phyloP scores from a whole-genome alignment of 2,329 filamentous ascomycete species.

The Sporothrix brunneoviolacea region DNA sequence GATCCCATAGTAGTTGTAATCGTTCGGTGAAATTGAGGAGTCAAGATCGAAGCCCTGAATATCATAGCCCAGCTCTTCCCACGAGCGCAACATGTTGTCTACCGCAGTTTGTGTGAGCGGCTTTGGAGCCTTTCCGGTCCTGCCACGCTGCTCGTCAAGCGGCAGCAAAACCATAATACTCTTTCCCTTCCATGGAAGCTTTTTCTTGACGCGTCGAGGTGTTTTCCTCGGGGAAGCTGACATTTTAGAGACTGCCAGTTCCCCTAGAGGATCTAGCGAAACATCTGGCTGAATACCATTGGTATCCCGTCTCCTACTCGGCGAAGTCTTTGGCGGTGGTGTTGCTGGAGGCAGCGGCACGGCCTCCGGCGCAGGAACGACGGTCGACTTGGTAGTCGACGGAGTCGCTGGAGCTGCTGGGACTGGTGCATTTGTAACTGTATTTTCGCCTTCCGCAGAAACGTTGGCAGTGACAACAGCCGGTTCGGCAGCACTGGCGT shows the following conservation, averaged over 20 bases:
- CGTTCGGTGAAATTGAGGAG: conserved; percentile 30
- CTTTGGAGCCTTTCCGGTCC: conserved; percentile 44
- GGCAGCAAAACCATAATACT: conserved; percentile 66
- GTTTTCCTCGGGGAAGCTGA: conserved; percentile 30
- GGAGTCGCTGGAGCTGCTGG: conserved; percentile 3
- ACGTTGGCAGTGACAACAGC: neutral
- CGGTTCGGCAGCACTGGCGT: neutral
- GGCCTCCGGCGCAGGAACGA: neutral
- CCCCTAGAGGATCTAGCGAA: conserved; percentile 4
- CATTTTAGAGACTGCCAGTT: conserved; percentile 6
- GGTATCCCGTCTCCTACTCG: neutral
- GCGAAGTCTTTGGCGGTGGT: conserved; percentile 2
- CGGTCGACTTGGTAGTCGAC: neutral
- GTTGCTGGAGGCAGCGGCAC: conserved; percentile 1
- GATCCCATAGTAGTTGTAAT: conserved; percentile 25
- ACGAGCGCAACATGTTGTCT: conserved; percentile 55
- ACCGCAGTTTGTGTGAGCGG: conserved; percentile 52
- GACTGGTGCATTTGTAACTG: neutral
- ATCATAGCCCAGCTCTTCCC: conserved; percentile 64
- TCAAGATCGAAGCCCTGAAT: conserved; percentile 62
- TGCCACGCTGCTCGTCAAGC: conserved; percentile 58
- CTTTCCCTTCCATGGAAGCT: conserved; percentile 68
- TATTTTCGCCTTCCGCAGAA: neutral
- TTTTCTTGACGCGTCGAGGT: conserved; percentile 60
- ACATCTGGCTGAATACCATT: neutral